A percentile compares a stretch with the other conserved stretches of the same genome.
Conservation (phyloP, 352 stramenopile genomes). For the Phytophthora kernoviae region DNA sequence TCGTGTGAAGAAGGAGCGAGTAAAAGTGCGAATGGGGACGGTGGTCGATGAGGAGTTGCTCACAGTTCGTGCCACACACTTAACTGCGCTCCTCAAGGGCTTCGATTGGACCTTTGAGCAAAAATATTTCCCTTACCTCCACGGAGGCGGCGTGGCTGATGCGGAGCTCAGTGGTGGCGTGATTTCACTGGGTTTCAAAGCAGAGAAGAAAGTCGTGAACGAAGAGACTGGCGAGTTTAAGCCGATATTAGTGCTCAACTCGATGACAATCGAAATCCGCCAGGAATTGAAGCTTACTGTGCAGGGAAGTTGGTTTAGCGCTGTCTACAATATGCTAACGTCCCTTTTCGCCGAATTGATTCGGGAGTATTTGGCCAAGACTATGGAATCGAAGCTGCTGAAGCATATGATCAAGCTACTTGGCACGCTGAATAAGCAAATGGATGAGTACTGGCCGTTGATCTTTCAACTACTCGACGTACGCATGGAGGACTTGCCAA, state of each 20-base stretch:
- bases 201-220: conserved; percentile 70
- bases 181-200: conserved; percentile 85
- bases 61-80: conserved; percentile 72
- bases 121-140: conserved; percentile 88
- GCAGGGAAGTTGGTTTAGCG: conserved; percentile 87
- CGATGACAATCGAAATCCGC: conserved; percentile 85
- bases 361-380: conserved; percentile 85
- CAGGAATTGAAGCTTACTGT: conserved; percentile 84
- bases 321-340: conserved; percentile 84
- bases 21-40: conserved; percentile 83
- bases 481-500: conserved; percentile 74
- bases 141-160: conserved; percentile 76
- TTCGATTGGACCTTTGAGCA: conserved; percentile 89
- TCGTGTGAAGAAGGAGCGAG: conserved; percentile 82
- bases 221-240: conserved; percentile 65
- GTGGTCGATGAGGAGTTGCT: conserved; percentile 83
- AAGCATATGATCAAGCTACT: conserved; percentile 85
- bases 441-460: conserved; percentile 87
- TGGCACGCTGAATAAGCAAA: conserved; percentile 81
- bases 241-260: conserved; percentile 78
- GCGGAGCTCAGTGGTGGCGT: conserved; percentile 70
- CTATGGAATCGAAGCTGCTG: conserved; percentile 82
- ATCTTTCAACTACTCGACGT: conserved; percentile 85
- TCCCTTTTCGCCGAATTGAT: conserved; percentile 79
- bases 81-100: conserved; percentile 79